These are phyloP conservation scores for Aspergillus haitiensis DNA, from an alignment of 495 filamentous ascomycete genomes.

Conservation along the genomic window DNA sequence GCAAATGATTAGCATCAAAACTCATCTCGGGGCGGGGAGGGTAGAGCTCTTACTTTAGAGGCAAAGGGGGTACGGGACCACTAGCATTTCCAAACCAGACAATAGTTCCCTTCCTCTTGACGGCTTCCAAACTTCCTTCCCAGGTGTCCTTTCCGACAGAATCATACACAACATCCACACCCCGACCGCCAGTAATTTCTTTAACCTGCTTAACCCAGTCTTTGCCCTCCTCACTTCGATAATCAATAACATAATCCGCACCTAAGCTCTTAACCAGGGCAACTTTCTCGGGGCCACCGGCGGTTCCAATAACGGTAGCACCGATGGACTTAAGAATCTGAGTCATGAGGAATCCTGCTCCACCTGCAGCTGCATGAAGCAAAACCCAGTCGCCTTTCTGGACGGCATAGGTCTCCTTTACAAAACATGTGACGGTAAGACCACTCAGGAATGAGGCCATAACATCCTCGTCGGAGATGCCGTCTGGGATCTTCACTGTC, in stretches of 20 bases:
- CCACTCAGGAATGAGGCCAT: conserved; percentile 77
- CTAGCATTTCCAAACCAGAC: conserved; percentile 87
- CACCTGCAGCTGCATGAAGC: conserved; percentile 88
- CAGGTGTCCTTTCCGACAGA: conserved; percentile 87
- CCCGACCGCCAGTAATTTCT: conserved; percentile 68
- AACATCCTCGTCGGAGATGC: conserved; percentile 59
- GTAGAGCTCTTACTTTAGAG: conserved; percentile 54
- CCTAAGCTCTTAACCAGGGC: conserved; percentile 66
- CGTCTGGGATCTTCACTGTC: conserved; percentile 63
- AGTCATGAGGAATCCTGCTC: conserved; percentile 75
- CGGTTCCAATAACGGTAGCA: conserved; percentile 81
- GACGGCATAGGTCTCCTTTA: conserved; percentile 74
- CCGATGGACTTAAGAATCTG: conserved; percentile 74
- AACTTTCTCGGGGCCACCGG: conserved; percentile 70
- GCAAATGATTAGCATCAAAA: conserved; percentile 5
- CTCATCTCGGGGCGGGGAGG: neutral
- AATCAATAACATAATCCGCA: conserved; percentile 73
- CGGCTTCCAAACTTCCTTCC: conserved; percentile 73
- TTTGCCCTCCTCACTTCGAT: conserved; percentile 61
- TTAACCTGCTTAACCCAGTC: conserved; percentile 64
- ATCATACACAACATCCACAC: conserved; percentile 83
- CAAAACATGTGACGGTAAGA: conserved; percentile 79
- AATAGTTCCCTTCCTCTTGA: conserved; percentile 81
- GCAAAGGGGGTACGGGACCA: conserved; percentile 75
- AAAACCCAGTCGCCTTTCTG: conserved; percentile 80